Percentiles rank a stretch among this genome's conserved stretches.
These are phyloP conservation scores for Aspergillus niger DNA, from an alignment of 2,329 filamentous ascomycete species.

Conservation along the genomic window DNA sequence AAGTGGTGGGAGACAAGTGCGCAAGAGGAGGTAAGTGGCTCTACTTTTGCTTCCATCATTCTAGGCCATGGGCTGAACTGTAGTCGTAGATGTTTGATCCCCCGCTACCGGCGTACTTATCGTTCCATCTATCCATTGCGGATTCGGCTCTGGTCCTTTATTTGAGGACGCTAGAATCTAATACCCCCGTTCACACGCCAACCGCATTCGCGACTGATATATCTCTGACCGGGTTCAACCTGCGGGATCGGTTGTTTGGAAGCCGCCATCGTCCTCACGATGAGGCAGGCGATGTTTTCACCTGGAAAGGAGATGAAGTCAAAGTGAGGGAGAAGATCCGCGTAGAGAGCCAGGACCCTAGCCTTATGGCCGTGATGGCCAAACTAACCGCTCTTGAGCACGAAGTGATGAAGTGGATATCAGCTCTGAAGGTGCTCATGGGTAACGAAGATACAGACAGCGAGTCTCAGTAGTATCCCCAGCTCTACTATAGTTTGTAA, in stretches of 20 bases:
- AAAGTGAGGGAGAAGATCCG: conserved; percentile 86
- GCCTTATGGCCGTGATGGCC: conserved; percentile 76
- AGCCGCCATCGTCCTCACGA: conserved; percentile 66
- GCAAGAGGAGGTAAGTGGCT: conserved; percentile 57
- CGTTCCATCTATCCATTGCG: conserved; percentile 69
- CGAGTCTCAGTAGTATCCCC: conserved; percentile 22
- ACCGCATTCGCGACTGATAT: conserved; percentile 72
- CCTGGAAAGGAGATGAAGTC: conserved; percentile 70
- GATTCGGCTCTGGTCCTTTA: conserved; percentile 71
- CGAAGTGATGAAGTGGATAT: conserved; percentile 67
- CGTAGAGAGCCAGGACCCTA: conserved; percentile 87
- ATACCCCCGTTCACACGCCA: conserved; percentile 57
- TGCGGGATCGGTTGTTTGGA: conserved; percentile 59
- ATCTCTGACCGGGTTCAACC: conserved; percentile 57
- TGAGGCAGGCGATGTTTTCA: conserved; percentile 77
- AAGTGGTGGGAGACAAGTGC: conserved; percentile 59
- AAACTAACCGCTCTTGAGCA: conserved; percentile 79
- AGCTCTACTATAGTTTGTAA: not conserved
- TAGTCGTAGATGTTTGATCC: conserved; percentile 58
- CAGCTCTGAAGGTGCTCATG: conserved; percentile 77
- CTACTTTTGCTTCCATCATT: not conserved
- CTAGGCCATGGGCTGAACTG: not conserved
- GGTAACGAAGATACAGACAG: conserved; percentile 57
- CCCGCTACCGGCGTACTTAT: conserved; percentile 66
- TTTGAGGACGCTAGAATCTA: conserved; percentile 70